Base-by-base conservation (phyloP, 2,329 filamentous ascomycete genomes). In the Arthrobotrys conoides region DNA sequence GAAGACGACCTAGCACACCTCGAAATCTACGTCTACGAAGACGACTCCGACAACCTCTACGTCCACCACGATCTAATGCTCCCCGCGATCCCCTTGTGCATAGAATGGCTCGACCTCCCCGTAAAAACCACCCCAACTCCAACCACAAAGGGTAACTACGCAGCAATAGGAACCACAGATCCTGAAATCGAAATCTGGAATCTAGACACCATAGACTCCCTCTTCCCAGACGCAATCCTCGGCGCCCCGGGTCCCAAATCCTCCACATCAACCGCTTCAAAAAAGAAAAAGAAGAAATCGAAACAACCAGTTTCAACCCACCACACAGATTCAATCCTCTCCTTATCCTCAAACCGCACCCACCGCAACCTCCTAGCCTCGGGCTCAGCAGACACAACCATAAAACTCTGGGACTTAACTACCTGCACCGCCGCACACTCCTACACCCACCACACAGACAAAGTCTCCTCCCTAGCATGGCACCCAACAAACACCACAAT, bases 41-140 rank as follows among this genome's bases (percentile, higher is more conserved):
- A 98, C 82, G 90, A 90, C 80, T 92, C 91, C 53, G 96, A 98
- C 85, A 99, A 99, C 84, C 91, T 99, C 79, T 99, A 99, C 84
- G 95, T 99, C 24, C 96, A 99, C 86, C 96, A 99, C 88, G 96
- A 99, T 85, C 97, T 99, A 82, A 98, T 99, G 95, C 89, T 99
- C 71, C 96, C 96, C 36, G 95, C 95, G 24, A 97, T 99, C 83
- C 96, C 96, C 10, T 90, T 99, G 5, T 96, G 93, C 83, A 89
- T 98, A 48, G 96, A 99, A 86, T 99, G 96, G 96, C 86, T 99
- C 53, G 93, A 97, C 84, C 88, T 97, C 71, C 91, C 93, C n/a
- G 93, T 97, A 41, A 91, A 92, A 81, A 93, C 93, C 84, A 85
- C 87, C 10, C 70, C 79, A n/a, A 51, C 67, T 0, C 68, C 79